Conservation (phyloP, 2,329 filamentous ascomycete genomes). For the Ceratocystis papillata region DNA sequence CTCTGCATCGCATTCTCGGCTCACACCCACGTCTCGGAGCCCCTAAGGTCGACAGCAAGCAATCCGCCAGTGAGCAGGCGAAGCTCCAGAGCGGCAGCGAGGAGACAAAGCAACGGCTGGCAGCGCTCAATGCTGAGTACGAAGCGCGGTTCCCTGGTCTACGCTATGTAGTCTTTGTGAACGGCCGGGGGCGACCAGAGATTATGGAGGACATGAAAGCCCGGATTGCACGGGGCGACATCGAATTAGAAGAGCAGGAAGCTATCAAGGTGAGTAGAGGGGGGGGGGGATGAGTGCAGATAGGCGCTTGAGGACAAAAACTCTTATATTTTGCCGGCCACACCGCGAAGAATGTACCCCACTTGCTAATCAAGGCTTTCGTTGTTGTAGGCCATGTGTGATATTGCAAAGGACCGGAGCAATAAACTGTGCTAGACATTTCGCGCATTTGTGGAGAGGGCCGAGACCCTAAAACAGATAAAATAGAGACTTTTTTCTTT, state of each 20-base stretch:
- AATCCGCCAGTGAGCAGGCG: slow-evolving; percentile 73
- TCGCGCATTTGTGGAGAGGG: not conserved
- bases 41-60: slow-evolving; percentile 68
- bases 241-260: slow-evolving; percentile 56
- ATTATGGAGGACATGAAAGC: slow-evolving; percentile 74
- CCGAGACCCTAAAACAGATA: not conserved
- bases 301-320: not conserved
- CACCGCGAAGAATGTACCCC: no score
- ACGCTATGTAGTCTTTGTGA: slow-evolving; percentile 85
- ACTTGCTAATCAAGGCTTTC: slow-evolving; percentile 25
- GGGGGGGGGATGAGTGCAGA: not conserved
- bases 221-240: slow-evolving; percentile 59
- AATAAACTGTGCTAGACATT: slow-evolving; percentile 41
- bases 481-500: not conserved
- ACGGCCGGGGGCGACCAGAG: slow-evolving; percentile 59
- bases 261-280: slow-evolving; percentile 55
- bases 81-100: slow-evolving; percentile 51
- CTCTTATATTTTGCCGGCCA: slow-evolving; percentile 7
- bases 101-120: slow-evolving; percentile 48
- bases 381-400: slow-evolving; percentile 64
- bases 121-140: slow-evolving; percentile 61
- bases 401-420: slow-evolving; percentile 74
- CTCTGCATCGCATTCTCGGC: slow-evolving; percentile 61
- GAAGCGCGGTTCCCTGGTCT: slow-evolving; percentile 71
- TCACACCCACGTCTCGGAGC: slow-evolving; percentile 77